A percentile compares a stretch with the other conserved stretches of the same genome.
These are phyloP conservation scores for Solanum etuberosum DNA, from an alignment of 257 asterid genomes.

Conservation along the genomic window DNA sequence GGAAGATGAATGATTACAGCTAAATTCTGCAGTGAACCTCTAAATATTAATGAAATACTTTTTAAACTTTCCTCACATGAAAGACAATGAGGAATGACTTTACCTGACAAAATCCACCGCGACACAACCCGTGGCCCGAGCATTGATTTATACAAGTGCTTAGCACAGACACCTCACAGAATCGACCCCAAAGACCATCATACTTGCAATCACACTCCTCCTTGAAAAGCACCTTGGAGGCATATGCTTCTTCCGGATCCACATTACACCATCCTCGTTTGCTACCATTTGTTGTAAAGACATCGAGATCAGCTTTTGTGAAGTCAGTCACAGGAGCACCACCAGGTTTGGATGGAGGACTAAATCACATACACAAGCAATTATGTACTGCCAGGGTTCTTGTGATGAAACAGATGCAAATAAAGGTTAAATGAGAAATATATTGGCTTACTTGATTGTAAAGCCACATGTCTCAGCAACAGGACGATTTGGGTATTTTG, in stretches of 20 bases:
- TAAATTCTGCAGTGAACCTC: background rate
- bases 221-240: slow-evolving; percentile 46
- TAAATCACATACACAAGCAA: slow-evolving; percentile 16
- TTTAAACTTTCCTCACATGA: background rate
- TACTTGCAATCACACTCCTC: slow-evolving; percentile 96
- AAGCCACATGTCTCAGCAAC: slow-evolving; percentile 84
- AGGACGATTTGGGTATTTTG: slow-evolving; percentile 93
- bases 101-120: slow-evolving; percentile 98
- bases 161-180: slow-evolving; percentile 74
- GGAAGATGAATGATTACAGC: background rate
- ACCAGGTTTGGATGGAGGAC: slow-evolving; percentile 63
- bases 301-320: slow-evolving; percentile 45
- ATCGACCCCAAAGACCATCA: slow-evolving; percentile 82
- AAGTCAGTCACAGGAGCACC: slow-evolving; percentile 50
- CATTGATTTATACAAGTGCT: slow-evolving; percentile 87
- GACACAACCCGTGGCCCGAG: slow-evolving; percentile 72
- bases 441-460: slow-evolving; percentile 48
- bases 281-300: slow-evolving; percentile 66
- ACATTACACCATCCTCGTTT: slow-evolving; percentile 88
- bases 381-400: background rate
- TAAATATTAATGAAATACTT: background rate
- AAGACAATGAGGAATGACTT: background rate
- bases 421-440: background rate
- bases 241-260: slow-evolving; percentile 71
- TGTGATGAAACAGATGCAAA: background rate